Evolutionary conservation across 2,329 filamentous ascomycete species (phyloP).

Genomic region (Neonectria sp.): DNA sequence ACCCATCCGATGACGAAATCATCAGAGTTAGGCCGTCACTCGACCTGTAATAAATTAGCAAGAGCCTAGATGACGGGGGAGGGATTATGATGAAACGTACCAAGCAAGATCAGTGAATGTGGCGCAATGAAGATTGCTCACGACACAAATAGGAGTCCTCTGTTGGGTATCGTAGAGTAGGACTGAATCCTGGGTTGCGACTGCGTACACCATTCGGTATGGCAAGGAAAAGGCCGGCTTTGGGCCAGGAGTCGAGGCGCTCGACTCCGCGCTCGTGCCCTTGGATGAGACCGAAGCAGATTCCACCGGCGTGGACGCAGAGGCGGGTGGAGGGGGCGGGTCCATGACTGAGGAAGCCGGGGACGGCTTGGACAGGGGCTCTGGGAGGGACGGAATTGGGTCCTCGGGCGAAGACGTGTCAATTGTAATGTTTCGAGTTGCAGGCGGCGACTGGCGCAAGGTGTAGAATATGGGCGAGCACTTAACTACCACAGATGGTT

Average conservation of each 20-base stretch:
- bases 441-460: conserved; percentile 76
- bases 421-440: conserved; percentile 92
- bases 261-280: conserved; percentile 60
- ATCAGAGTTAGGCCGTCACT: conserved; percentile 74
- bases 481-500: conserved; percentile 94
- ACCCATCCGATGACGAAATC: conserved; percentile 98
- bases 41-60: conserved; percentile 59
- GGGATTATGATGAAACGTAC: conserved; percentile 66
- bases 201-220: conserved; percentile 96
- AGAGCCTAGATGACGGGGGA: conserved; percentile 13
- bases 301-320: conserved; percentile 61
- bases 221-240: conserved; percentile 85
- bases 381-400: conserved; percentile 85
- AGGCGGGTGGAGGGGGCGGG: conserved; percentile 78
- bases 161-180: conserved; percentile 98
- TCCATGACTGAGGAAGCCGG: conserved; percentile 80
- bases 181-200: conserved; percentile 96
- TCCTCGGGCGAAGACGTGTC: conserved; percentile 93
- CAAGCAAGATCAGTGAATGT: conserved; percentile 97
- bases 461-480: conserved; percentile 94
- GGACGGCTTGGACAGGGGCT: conserved; percentile 79
- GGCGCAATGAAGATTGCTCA: conserved; percentile 97
- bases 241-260: conserved; percentile 69
- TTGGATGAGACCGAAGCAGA: conserved; percentile 67
- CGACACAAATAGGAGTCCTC: conserved; percentile 91